A percentile compares a stretch with the other conserved stretches of the same genome.
phyloP scores from a whole-genome alignment of 257 asterid genomes.

The Nicotiana attenuata region DNA sequence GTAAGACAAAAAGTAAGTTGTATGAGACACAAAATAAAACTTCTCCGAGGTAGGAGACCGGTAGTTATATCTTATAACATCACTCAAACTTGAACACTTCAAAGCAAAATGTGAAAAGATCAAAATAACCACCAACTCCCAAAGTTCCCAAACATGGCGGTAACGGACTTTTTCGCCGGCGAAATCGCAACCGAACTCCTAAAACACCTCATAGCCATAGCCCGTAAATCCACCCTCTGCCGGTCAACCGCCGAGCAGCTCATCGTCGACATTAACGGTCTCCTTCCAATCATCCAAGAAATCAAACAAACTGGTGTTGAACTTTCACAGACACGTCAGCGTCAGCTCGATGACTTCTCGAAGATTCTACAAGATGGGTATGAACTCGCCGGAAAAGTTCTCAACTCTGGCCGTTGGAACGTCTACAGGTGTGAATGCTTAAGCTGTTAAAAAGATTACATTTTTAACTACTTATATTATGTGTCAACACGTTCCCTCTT shows the following conservation, averaged over 20 bases:
- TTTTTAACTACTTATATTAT: neutral
- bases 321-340: conserved; percentile 78
- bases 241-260: conserved; percentile 71
- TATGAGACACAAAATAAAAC: too few species aligned
- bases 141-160: conserved; percentile 46
- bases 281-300: conserved; percentile 74
- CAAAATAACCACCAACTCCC: neutral
- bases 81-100: neutral
- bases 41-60: too few species aligned
- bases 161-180: conserved; percentile 81
- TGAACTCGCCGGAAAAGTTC: conserved; percentile 54
- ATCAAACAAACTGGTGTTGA: conserved; percentile 74
- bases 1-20: too few species aligned
- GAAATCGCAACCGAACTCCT: conserved; percentile 85
- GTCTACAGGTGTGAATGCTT: conserved; percentile 29
- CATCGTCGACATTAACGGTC: conserved; percentile 35
- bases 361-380: conserved; percentile 53
- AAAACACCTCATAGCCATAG: conserved; percentile 48
- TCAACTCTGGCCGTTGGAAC: conserved; percentile 67
- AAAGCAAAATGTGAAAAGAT: neutral
- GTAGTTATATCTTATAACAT: too few species aligned
- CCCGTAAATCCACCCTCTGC: conserved; percentile 51
- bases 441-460: neutral
- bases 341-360: conserved; percentile 64
- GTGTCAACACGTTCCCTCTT: neutral